Percentiles rank a stretch among this genome's conserved stretches.
Evolutionary conservation across 495 filamentous ascomycete genomes (phyloP).

Genomic region (Chlorociboria aeruginascens): DNA sequence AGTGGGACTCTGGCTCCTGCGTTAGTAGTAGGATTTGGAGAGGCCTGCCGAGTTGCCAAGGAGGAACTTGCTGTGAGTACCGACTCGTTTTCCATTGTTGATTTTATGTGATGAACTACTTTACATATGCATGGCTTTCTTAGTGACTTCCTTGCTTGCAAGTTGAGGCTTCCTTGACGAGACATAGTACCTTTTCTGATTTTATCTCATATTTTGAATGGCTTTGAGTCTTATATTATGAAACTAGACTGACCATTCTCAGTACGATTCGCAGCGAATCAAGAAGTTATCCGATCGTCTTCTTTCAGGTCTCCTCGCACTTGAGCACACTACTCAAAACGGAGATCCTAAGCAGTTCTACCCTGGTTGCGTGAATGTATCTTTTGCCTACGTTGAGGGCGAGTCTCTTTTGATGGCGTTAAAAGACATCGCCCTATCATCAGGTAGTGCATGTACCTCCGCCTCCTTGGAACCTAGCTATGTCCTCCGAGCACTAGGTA

Average conservation of each 20-base stretch:
- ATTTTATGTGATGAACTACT: conserved; percentile 51
- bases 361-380: conserved; percentile 95
- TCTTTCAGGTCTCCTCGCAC: conserved; percentile 62
- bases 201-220: conserved; percentile 6
- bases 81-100: background rate
- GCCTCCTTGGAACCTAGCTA: conserved; percentile 95
- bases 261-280: conserved; percentile 90
- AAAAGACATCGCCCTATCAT: conserved; percentile 95
- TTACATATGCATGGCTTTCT: conserved; percentile 56
- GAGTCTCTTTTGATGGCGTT: conserved; percentile 97
- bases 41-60: conserved; percentile 83
- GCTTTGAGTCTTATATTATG: conserved; percentile 5
- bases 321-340: conserved; percentile 90
- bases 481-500: conserved; percentile 84
- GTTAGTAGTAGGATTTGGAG: conserved; percentile 83
- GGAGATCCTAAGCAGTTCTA: conserved; percentile 76
- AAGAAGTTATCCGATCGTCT: conserved; percentile 71
- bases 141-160: conserved; percentile 35
- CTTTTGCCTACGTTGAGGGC: conserved; percentile 95
- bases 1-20: conserved; percentile 89
- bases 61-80: conserved; percentile 76
- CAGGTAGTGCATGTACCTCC: conserved; percentile 93
- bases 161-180: conserved; percentile 23
- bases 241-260: conserved; percentile 21
- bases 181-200: conserved; percentile 20